phyloP scores from a whole-genome alignment of 179 eudicot species.

The Sideroxylon spinosum region DNA sequence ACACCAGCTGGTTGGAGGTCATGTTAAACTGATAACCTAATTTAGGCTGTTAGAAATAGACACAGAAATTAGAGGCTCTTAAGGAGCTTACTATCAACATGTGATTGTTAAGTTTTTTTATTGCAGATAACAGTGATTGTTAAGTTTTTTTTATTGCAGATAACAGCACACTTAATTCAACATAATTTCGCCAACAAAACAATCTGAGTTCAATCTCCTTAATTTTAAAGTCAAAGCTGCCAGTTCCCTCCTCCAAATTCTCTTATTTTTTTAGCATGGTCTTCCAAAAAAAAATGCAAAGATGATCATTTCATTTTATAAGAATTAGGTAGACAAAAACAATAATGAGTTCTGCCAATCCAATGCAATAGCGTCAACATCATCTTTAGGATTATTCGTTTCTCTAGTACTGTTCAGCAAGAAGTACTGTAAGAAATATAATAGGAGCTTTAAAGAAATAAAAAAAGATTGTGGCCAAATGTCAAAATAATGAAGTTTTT shows the following conservation, averaged over 20 bases:
- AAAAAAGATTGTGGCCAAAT: not conserved
- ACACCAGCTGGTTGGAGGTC: not conserved
- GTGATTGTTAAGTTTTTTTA: no score
- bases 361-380: not conserved
- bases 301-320: not conserved
- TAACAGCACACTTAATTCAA: no score
- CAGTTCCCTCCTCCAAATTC: no score
- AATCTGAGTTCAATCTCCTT: no score
- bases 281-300: not conserved
- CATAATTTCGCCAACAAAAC: no score
- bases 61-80: not conserved
- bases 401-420: not conserved
- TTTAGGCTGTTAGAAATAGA: not conserved
- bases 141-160: no score
- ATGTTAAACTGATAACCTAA: not conserved
- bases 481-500: not conserved
- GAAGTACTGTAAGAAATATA: not conserved
- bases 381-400: not conserved
- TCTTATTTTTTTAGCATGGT: no score
- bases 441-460: not conserved
- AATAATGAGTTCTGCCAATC: not conserved
- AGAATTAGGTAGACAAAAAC: not conserved
- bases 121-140: no score
- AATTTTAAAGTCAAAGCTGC: no score
- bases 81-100: not conserved